Base-by-base conservation (phyloP, 257 asterid genomes). In the Solanum bulbocastanum region DNA sequence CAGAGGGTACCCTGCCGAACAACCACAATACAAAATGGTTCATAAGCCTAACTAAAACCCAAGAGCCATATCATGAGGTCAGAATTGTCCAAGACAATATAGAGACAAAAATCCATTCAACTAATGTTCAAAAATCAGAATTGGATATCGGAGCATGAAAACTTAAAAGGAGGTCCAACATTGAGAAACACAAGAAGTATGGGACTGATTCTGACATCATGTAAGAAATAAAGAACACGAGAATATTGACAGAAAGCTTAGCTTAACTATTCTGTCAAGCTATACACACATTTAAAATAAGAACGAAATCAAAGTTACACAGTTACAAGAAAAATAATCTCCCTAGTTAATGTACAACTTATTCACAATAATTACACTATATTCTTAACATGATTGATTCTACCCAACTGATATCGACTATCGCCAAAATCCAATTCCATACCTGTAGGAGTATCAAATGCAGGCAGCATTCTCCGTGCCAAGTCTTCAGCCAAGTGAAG, bases 381-480 rank as follows among this genome's bases (percentile, higher is more conserved):
- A 81, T 81, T 44, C 69, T 46, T 30, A 46, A 81, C 11, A 81
- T 46, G 42, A 30, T 10, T 81, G 30, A 81, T 81, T 79, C 66
- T 44, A 79, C 37, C 65, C 37, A 14, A 86, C 56, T 13, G 66
- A 71, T 30, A 68, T 72, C 69, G 36, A 37, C 46, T 20, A 68
- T 86, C 49, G 18, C 88, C 83, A 30, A 46, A 56, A 40, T 62
- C 25, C 39, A 56, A 83, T 52, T 52, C 36, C 66, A 84, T 92
- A 97, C 99, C 99, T 91, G 99, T 95, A 72, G 99, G 99, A 88
- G 99, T 97, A 91, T 97, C 99, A 91, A 97, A 97, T 56, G 99
- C 99, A 89, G 99, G 98, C 89, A 97, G 91, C 95, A 97, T 92
- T 89, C 99, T 95, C 85, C 96, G 93, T 84, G 91, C 99, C 89